Conservation (phyloP, 2,329 filamentous ascomycete genomes). For the Aspergillus sp. region DNA sequence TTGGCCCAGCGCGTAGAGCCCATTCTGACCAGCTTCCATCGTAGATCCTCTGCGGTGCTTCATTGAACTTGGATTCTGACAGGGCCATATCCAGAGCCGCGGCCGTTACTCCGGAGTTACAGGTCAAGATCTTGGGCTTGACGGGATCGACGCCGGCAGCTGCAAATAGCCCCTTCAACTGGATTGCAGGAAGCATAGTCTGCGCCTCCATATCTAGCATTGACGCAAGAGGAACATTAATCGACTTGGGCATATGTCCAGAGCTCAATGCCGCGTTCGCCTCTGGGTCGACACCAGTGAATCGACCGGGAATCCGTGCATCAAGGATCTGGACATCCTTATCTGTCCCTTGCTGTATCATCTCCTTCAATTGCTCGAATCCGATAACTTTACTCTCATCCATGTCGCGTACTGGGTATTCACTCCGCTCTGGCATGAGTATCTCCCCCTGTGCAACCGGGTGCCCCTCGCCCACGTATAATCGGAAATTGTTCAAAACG, state of each 20-base stretch:
- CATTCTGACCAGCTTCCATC: slow-evolving; percentile 30
- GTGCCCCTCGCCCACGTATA: slow-evolving; percentile 14
- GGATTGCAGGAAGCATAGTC: slow-evolving; percentile 5
- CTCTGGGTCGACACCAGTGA: slow-evolving; percentile 13
- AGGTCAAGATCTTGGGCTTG: slow-evolving; percentile 17
- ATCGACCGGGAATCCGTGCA: slow-evolving; percentile 13
- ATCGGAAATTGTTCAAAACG: slow-evolving; percentile 25
- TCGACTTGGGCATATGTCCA: slow-evolving; percentile 21
- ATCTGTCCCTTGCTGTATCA: neutral
- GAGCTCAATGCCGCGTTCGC: slow-evolving; percentile 9
- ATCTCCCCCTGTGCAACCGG: slow-evolving; percentile 10
- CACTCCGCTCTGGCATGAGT: neutral
- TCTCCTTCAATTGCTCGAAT: slow-evolving; percentile 11
- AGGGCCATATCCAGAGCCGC: slow-evolving; percentile 20
- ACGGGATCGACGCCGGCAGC: slow-evolving; percentile 10
- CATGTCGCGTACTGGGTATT: slow-evolving; percentile 4
- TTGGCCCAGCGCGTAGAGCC: slow-evolving; percentile 13
- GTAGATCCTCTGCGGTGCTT: slow-evolving; percentile 17
- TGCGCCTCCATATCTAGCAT: slow-evolving; percentile 11
- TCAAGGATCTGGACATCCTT: slow-evolving; percentile 15
- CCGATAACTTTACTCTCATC: slow-evolving; percentile 5
- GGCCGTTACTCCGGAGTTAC: slow-evolving; percentile 26
- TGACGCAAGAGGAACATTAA: slow-evolving; percentile 19
- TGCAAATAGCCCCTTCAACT: slow-evolving; percentile 10
- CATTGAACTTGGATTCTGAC: slow-evolving; percentile 10